Conservation (phyloP, 2,329 filamentous ascomycete genomes). For the Xylariaceae sp. region DNA sequence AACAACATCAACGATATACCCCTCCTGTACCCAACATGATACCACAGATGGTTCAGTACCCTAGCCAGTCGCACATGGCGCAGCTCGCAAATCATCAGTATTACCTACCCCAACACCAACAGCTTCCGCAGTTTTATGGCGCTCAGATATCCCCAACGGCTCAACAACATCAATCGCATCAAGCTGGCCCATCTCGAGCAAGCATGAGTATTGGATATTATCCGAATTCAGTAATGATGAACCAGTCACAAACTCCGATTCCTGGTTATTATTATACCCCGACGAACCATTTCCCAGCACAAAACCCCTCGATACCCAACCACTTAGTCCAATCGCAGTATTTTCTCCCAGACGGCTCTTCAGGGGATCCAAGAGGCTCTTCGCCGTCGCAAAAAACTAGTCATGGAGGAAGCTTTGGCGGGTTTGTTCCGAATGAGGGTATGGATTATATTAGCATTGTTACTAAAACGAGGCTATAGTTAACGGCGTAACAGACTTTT, state of each 20-base stretch:
- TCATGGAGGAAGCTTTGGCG: constrained; percentile 21
- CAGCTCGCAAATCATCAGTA: constrained; percentile 52
- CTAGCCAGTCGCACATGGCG: constrained; percentile 45
- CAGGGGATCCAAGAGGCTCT: constrained; percentile 25
- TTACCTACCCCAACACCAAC: constrained; percentile 53
- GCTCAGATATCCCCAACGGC: constrained; percentile 46
- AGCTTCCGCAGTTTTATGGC: constrained; percentile 52
- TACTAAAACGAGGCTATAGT: background rate
- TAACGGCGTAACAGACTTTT: constrained; percentile 35
- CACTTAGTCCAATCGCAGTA: constrained; percentile 46
- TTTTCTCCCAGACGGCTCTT: constrained; percentile 37
- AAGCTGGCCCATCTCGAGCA: constrained; percentile 43
- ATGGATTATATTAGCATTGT: constrained; percentile 22
- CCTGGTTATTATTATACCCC: constrained; percentile 53
- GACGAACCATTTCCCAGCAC: constrained; percentile 45
- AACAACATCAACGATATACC: constrained; percentile 36
- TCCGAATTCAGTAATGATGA: constrained; percentile 50
- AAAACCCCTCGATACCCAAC: constrained; percentile 41
- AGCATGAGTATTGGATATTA: constrained; percentile 50
- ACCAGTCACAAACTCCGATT: constrained; percentile 45
- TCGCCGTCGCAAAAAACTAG: constrained; percentile 32
- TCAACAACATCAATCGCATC: constrained; percentile 41
- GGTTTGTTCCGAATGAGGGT: constrained; percentile 36
- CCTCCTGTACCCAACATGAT: constrained; percentile 46
- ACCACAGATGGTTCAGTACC: constrained; percentile 50